A percentile compares a stretch with the other conserved stretches of the same genome.
Evolutionary conservation across 495 filamentous ascomycete species (phyloP).

Genomic region (Aspergillus asperescens): DNA sequence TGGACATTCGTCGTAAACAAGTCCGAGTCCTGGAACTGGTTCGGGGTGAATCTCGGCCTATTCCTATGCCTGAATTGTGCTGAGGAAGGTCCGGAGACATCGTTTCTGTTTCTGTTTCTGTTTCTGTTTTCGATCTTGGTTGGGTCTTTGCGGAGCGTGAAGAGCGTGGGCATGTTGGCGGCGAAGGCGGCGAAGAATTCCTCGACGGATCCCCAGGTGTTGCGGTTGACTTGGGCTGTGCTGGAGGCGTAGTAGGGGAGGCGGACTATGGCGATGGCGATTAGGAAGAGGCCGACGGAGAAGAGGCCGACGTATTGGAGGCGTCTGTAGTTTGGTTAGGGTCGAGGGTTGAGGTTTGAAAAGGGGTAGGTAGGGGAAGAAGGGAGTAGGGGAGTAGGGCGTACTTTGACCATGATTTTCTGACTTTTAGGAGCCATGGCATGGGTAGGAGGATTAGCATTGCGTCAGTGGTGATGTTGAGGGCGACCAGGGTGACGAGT

Average conservation of each 20-base stretch:
- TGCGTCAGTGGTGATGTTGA: constrained; percentile 15
- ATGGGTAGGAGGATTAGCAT: constrained; percentile 15
- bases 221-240: constrained; percentile 8
- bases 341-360: neutral
- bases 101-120: neutral
- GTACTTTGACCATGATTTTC: constrained; percentile 7
- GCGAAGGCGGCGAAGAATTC: constrained; percentile 10
- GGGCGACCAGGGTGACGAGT: constrained; percentile 4
- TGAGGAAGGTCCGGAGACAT: neutral
- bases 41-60: neutral
- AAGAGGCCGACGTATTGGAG: constrained; percentile 12
- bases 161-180: constrained; percentile 10
- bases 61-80: no score
- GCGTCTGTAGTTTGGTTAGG: neutral
- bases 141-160: constrained; percentile 3
- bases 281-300: constrained; percentile 8
- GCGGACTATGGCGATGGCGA: constrained; percentile 11
- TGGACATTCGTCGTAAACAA: constrained; percentile 4
- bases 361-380: neutral
- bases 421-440: constrained; percentile 10
- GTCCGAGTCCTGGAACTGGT: constrained; percentile 5
- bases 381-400: neutral
- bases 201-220: constrained; percentile 9
- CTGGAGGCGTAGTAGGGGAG: constrained; percentile 5
- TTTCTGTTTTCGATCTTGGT: no score